These are phyloP conservation scores for Canna indica DNA, from an alignment of 176 grass and related monocot genomes.

Conservation along the genomic window DNA sequence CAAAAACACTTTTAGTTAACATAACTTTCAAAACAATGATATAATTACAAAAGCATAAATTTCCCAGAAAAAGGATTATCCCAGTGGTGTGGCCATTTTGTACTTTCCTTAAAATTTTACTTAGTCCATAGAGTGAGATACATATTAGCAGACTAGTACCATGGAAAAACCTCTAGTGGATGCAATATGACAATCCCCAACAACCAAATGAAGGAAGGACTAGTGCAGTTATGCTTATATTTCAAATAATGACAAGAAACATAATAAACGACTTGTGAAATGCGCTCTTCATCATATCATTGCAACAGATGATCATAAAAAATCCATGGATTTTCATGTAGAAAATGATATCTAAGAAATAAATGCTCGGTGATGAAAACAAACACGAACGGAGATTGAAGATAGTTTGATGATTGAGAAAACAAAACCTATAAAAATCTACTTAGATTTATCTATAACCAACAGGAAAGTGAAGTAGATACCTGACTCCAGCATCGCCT, in stretches of 20 bases:
- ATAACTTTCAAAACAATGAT: too few species aligned
- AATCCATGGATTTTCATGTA: neutral
- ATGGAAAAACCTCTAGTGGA: neutral
- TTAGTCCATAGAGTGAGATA: neutral
- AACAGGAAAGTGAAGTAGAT: neutral
- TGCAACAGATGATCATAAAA: too few species aligned
- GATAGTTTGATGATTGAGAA: neutral
- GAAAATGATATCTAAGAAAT: neutral
- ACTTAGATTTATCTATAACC: neutral
- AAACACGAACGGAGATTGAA: neutral
- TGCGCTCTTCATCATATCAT: too few species aligned
- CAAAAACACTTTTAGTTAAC: too few species aligned
- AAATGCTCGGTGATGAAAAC: neutral
- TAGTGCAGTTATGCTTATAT: neutral
- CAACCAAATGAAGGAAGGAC: neutral
- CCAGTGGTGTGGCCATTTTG: neutral
- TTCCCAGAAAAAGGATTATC: neutral
- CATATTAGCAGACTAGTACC: neutral
- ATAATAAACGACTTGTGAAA: too few species aligned
- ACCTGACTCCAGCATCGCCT: conserved; percentile 96
- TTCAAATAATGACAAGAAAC: neutral
- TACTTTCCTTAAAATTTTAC: neutral
- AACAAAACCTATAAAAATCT: neutral
- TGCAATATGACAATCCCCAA: neutral
- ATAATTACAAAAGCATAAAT: too few species aligned